Evolutionary conservation across 2,329 filamentous ascomycete species (phyloP), one percentile per base, ranked within the genome.

Genomic region (Drechslera avenae): DNA sequence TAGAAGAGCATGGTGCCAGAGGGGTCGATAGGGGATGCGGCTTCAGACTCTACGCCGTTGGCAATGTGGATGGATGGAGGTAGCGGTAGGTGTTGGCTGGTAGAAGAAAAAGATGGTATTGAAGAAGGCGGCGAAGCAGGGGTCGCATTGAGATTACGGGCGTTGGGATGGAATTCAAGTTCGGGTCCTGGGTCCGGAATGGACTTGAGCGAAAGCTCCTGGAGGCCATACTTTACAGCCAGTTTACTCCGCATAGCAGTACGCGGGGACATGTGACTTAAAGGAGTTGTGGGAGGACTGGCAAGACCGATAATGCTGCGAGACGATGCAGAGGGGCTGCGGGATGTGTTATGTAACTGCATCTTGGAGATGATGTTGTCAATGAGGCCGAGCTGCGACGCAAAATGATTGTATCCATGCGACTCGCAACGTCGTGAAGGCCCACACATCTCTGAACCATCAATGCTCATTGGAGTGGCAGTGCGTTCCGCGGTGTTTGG

Each of bases 1-100:
- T 72, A 73, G 1, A 52, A 50, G 6, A 73, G 60, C 44, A 72
- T 60, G 2, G 62, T 70, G 4, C 64, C 67, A 1, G 58, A 49
- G 0, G 66, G 62, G 5, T 63, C 64, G 37, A 70, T 51, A 10
- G 69, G 69, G 0, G 63, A 67, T 5, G 47, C 36, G 7, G 52
- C 51, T 18, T 60, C 51, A 3, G 59, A 61, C 21, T 67, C 64
- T 13, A 57, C 56, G 28, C 69, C 69, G 51, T 71, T 71, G 39
- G 68, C 59, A 9, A 73, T 69, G 16, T 50, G 45, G 19, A 71
- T 67, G 2, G 47, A 52, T 12, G 47, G 48, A 5, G 30, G 44
- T 12, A 4, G 17, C 14, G 31, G 7, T 6, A 16, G 16, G 17
- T 7, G 8, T 12, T 33, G 10, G 18, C 21, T 10, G 4, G 28